Evolutionary conservation across 73 alveolate genomes (phyloP), one percentile per base, ranked within the genome.

Genomic region (Paramecium bursaria): DNA sequence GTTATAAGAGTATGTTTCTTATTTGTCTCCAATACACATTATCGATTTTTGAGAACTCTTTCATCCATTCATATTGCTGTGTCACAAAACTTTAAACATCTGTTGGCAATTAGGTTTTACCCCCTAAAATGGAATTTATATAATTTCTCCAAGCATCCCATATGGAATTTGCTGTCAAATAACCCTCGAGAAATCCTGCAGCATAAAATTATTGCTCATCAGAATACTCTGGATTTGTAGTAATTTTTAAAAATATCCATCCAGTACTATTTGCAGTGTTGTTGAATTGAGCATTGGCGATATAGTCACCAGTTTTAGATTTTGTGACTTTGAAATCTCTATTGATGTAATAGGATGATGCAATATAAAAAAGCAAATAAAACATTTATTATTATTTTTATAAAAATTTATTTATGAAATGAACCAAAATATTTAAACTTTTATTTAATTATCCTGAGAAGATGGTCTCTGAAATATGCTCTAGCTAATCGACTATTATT

Each of bases 121-220:
- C 87, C 33, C 50, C 74, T 27, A 46, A 21, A 11, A 75, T 33
- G 6, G 74, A 48, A 48, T 49, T 46, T 10, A 75, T 30, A 29
- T 31, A 75, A 29, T 75, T 75, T n/a, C 19, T 4, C 26, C 50
- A 75, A 2, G 87, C 87, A 50, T 75, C 33, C n/a, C 50, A 50
- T 7, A 75, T 75, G 14, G 31, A 46, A n/a, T 75, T 54, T 15
- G 39, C 25, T 1, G 87, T 48, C 33, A 48, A 49, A 30, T 48
- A 51, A 3, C 87, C 87, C 35, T 75, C 87, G 1, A 50, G 50
- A 48, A 42, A 48, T 10, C 87, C 87, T 0, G 87, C 87, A 46
- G 73, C 50, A 13, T 25, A 51, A 10, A 75, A 60, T 4, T 48
- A 46, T 7, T 75, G 76, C 15, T 51, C 50, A 50, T 75, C 87